Conservation (phyloP, 2,329 filamentous ascomycete species). For the Xylariaceae sp. region DNA sequence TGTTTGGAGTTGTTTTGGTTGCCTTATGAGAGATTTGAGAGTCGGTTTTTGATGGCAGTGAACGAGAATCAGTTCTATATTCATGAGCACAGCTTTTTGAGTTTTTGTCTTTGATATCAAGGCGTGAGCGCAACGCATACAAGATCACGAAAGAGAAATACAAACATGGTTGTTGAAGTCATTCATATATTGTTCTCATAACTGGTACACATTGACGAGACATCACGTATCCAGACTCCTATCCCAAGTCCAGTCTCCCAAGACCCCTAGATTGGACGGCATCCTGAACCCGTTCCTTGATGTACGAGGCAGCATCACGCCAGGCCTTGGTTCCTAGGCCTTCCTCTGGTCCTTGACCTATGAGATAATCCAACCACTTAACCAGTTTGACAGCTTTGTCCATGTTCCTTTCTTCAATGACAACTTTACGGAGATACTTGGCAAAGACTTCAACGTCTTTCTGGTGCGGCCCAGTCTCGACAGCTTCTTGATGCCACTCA, state of each 20-base stretch:
- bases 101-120: no score
- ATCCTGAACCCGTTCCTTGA: conserved; percentile 48
- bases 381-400: conserved; percentile 66
- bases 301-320: conserved; percentile 39
- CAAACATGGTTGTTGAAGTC: no score
- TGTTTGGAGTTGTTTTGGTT: conserved; percentile 5
- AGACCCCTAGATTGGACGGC: conserved; percentile 54
- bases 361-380: conserved; percentile 59
- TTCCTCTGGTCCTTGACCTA: conserved; percentile 41
- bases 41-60: neutral
- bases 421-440: conserved; percentile 66
- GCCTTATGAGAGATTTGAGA: neutral
- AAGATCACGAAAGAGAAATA: no score
- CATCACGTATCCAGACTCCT: neutral
- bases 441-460: conserved; percentile 73
- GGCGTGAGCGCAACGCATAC: no score
- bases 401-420: conserved; percentile 71
- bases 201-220: conserved; percentile 1
- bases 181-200: neutral
- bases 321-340: conserved; percentile 40
- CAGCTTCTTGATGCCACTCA: conserved; percentile 71
- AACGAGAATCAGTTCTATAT: neutral
- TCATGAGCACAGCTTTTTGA: neutral
- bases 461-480: conserved; percentile 66
- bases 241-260: conserved; percentile 45